Percentiles rank a stretch among this genome's conserved stretches.
Evolutionary conservation across 139 green algal genomes (phyloP).

Genomic region (Raphidocelis subcapitata): DNA sequence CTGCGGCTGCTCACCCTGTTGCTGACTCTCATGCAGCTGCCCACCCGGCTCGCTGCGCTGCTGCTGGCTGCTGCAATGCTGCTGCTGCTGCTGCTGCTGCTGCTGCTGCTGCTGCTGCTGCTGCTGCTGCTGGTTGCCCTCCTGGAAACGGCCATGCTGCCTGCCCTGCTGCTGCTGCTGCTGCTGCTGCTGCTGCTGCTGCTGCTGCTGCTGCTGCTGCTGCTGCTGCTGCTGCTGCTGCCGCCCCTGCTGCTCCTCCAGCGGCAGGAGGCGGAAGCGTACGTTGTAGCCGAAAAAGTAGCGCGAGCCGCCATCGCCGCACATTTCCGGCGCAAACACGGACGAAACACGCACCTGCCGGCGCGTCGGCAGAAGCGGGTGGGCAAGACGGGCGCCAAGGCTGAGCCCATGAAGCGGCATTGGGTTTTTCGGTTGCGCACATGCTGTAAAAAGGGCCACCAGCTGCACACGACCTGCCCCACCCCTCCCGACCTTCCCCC

Average conservation of each 20-base stretch:
- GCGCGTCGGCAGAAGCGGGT: too few relatives aligned
- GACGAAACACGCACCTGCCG: conserved; percentile 23
- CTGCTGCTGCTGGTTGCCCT: conserved; percentile 5
- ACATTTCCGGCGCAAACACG: conserved; percentile 17
- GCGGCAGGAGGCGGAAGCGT: conserved; percentile 13
- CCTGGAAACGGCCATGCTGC: background rate
- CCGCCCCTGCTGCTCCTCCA: conserved; percentile 1
- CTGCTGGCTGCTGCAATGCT: background rate
- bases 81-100: background rate
- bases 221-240: background rate
- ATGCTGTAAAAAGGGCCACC: too few relatives aligned
- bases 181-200: conserved; percentile 24
- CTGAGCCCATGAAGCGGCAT: too few relatives aligned
- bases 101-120: too few relatives aligned
- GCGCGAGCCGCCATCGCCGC: background rate
- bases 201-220: conserved; percentile 23
- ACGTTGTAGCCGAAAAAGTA: conserved; percentile 23
- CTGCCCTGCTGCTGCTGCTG: background rate
- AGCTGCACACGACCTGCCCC: too few relatives aligned
- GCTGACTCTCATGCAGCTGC: too few relatives aligned
- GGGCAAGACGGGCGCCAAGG: too few relatives aligned
- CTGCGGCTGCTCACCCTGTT: too few relatives aligned
- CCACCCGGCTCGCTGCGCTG: background rate
- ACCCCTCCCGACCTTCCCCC: too few relatives aligned
- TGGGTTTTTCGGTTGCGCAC: too few relatives aligned